Conservation (phyloP, 192 early-diverging fungal genomes). For the Obelidium mucronatum region DNA sequence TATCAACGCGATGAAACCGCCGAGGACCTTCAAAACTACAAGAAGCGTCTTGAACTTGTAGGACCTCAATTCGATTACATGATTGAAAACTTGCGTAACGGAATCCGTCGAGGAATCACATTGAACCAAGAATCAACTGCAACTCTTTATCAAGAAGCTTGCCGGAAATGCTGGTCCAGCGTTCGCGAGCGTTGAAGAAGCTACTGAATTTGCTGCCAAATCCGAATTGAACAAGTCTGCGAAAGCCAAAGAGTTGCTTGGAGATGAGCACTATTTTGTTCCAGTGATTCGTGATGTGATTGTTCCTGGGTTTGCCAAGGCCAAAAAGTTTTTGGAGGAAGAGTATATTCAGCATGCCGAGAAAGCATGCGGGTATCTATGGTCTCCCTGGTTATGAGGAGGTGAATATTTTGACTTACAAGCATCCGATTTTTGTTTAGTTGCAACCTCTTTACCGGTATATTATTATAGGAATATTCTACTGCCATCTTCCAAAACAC, state of each 20-base stretch:
- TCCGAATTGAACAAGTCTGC: constrained; percentile 17
- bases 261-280: constrained; percentile 38
- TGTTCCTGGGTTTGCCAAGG: constrained; percentile 30
- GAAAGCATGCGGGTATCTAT: constrained; percentile 39
- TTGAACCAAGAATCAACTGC: constrained; percentile 35
- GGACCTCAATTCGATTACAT: constrained; percentile 31
- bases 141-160: constrained; percentile 43
- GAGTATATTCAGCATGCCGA: constrained; percentile 46
- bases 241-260: constrained; percentile 22
- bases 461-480: constrained; percentile 39
- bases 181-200: constrained; percentile 4
- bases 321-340: constrained; percentile 36
- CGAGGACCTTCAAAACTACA: constrained; percentile 42
- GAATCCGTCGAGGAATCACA: constrained; percentile 36
- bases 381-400: constrained; percentile 39
- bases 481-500: constrained; percentile 41
- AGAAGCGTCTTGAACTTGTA: constrained; percentile 26
- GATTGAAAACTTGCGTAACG: constrained; percentile 33
- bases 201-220: constrained; percentile 21
- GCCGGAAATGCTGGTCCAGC: not conserved
- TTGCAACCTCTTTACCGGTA: not conserved
- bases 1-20: constrained; percentile 32
- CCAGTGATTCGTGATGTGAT: constrained; percentile 30
- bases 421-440: not conserved
- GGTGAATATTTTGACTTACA: too few species aligned